Evolutionary conservation across 2,329 filamentous ascomycete species (phyloP).

Genomic region (Knufia petricola): DNA sequence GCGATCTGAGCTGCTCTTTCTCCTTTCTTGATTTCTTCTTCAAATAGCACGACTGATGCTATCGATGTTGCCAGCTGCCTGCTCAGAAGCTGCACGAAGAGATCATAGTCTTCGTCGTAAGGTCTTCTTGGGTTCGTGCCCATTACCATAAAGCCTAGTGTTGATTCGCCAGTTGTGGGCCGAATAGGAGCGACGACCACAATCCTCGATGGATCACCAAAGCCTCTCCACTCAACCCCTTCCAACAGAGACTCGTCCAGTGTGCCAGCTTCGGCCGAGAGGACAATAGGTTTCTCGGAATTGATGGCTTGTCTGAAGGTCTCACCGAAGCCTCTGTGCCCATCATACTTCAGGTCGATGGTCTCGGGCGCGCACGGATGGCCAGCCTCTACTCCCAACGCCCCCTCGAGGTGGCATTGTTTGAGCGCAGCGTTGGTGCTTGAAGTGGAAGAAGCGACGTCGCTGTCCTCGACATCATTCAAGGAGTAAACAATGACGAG

Average conservation of each 20-base stretch:
- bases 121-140: conserved; percentile 69
- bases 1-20: conserved; percentile 65
- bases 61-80: conserved; percentile 70
- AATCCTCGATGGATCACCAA: conserved; percentile 58
- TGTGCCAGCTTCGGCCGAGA: conserved; percentile 58
- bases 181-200: conserved; percentile 72
- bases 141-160: conserved; percentile 69
- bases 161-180: conserved; percentile 62
- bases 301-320: conserved; percentile 69
- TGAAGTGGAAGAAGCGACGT: conserved; percentile 62
- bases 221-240: conserved; percentile 60
- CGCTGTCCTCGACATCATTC: conserved; percentile 56
- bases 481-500: conserved; percentile 71
- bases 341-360: conserved; percentile 60
- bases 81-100: conserved; percentile 66
- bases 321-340: conserved; percentile 59
- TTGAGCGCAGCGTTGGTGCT: conserved; percentile 53
- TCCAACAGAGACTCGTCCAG: conserved; percentile 56
- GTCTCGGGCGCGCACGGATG: conserved; percentile 52
- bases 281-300: conserved; percentile 54
- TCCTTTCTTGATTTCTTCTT: conserved; percentile 69
- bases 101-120: conserved; percentile 69
- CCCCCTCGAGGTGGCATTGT: conserved; percentile 60
- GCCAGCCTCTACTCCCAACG: conserved; percentile 55
- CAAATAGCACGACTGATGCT: conserved; percentile 71